These are phyloP conservation scores for Ricinus communis DNA, from an alignment of 345 rosid genomes.

Conservation along the genomic window DNA sequence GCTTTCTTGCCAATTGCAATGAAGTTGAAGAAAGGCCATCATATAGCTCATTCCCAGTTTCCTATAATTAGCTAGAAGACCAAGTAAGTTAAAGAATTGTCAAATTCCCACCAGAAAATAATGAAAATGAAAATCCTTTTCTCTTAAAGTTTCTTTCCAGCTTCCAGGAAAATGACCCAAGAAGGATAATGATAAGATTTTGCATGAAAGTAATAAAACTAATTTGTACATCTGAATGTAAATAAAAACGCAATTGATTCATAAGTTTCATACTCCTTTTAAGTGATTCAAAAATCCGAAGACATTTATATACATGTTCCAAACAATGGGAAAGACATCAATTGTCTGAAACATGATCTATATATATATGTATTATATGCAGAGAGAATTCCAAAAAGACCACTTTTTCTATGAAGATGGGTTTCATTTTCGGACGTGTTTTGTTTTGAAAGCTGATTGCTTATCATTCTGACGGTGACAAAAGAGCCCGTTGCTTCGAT, in stretches of 20 bases:
- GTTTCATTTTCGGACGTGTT: not conserved
- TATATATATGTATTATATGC: too few relatives aligned
- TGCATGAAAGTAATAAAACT: not conserved
- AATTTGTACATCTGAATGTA: not conserved
- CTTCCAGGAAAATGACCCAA: not conserved
- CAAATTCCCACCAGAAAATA: too few relatives aligned
- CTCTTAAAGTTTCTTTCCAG: not conserved
- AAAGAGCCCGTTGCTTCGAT: slow-evolving; percentile 13
- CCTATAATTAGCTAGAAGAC: too few relatives aligned
- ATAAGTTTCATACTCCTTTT: not conserved
- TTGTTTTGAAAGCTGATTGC: not conserved
- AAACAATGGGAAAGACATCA: not conserved
- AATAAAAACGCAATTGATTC: not conserved
- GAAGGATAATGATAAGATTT: too few relatives aligned
- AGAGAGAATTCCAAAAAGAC: not conserved
- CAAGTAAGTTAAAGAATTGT: too few relatives aligned
- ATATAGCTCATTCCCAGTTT: too few relatives aligned
- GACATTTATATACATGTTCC: not conserved
- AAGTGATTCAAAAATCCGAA: not conserved
- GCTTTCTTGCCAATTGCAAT: too few relatives aligned
- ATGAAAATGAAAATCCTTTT: not conserved
- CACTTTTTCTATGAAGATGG: slow-evolving; percentile 12
- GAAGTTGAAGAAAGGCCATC: too few relatives aligned
- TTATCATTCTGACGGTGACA: not conserved
- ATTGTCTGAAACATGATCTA: too few relatives aligned